Evolutionary conservation across 2,329 filamentous ascomycete genomes (phyloP).

Genomic region (Xylariales sp.): DNA sequence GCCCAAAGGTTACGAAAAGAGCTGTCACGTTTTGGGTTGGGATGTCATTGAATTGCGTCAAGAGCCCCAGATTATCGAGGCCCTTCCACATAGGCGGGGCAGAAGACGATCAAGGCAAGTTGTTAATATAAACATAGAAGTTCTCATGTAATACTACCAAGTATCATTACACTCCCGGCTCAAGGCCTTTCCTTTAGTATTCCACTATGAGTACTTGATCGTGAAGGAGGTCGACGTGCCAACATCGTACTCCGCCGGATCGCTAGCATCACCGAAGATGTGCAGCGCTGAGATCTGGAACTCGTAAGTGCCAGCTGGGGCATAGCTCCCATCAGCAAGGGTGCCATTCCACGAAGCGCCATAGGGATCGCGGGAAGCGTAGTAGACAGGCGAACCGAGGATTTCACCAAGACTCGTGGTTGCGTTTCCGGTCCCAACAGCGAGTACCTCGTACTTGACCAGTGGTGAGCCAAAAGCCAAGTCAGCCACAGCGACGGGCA

Average conservation of each 20-base stretch:
- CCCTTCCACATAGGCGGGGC: too few species aligned
- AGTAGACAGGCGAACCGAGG: constrained; percentile 34
- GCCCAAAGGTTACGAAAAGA: too few species aligned
- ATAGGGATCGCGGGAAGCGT: constrained; percentile 29
- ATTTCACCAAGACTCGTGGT: constrained; percentile 32
- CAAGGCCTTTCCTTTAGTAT: too few species aligned
- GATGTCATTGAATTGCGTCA: too few species aligned
- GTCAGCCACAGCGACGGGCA: constrained; percentile 36
- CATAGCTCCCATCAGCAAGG: constrained; percentile 42
- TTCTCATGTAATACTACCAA: too few species aligned
- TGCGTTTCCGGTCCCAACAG: constrained; percentile 21
- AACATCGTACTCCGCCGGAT: constrained; percentile 42
- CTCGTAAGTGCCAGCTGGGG: constrained; percentile 44
- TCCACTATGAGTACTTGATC: constrained; percentile 42
- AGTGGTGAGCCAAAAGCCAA: constrained; percentile 41
- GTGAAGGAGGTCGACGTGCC: constrained; percentile 36
- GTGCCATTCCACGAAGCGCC: constrained; percentile 39
- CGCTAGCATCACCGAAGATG: constrained; percentile 44
- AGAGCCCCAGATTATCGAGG: too few species aligned
- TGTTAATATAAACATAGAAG: too few species aligned
- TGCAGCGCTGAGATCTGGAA: constrained; percentile 43
- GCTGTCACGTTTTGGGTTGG: too few species aligned
- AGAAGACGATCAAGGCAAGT: too few species aligned
- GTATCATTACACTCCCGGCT: too few species aligned
- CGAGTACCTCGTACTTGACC: constrained; percentile 41